phyloP scores from a whole-genome alignment of 2,329 filamentous ascomycete genomes.

The Phyllosticta paracitricarpa region DNA sequence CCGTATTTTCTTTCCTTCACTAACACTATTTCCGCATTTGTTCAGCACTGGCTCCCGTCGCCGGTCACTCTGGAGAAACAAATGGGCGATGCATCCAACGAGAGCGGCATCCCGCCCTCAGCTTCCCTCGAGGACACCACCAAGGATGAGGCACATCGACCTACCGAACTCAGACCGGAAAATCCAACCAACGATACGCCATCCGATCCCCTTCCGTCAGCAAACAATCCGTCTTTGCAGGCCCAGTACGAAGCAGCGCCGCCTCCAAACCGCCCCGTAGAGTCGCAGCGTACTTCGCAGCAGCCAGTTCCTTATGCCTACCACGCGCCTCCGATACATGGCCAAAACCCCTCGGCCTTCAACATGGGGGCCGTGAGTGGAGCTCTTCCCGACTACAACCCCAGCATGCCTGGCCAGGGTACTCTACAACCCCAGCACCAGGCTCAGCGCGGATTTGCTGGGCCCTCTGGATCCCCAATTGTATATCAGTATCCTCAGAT shows the following conservation, averaged over 20 bases:
- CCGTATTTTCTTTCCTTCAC: constrained; percentile 16
- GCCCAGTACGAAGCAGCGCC: constrained; percentile 1
- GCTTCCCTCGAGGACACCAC: constrained; percentile 13
- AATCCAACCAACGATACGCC: constrained; percentile 3
- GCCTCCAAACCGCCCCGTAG: constrained; percentile 20
- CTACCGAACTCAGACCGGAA: neutral
- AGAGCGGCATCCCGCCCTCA: constrained; percentile 21
- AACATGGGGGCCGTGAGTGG: constrained; percentile 28
- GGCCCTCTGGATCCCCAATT: constrained; percentile 29
- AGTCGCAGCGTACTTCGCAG: constrained; percentile 20
- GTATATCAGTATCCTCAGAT: constrained; percentile 32
- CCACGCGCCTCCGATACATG: constrained; percentile 6
- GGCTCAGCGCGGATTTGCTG: constrained; percentile 24
- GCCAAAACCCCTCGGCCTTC: constrained; percentile 22
- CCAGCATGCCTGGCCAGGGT: constrained; percentile 13
- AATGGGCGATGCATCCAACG: constrained; percentile 31
- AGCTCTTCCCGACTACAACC: constrained; percentile 26
- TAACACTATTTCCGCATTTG: constrained; percentile 33
- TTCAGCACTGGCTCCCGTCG: constrained; percentile 34
- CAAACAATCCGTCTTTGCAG: constrained; percentile 2
- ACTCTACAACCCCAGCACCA: constrained; percentile 11
- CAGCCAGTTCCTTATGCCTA: constrained; percentile 15
- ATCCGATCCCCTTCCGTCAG: constrained; percentile 15
- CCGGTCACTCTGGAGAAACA: constrained; percentile 28
- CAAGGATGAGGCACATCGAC: neutral